A percentile compares a stretch with the other conserved stretches of the same genome.
Evolutionary conservation across 768 basidiomycete species (phyloP).

Genomic region (Collybia sp.): DNA sequence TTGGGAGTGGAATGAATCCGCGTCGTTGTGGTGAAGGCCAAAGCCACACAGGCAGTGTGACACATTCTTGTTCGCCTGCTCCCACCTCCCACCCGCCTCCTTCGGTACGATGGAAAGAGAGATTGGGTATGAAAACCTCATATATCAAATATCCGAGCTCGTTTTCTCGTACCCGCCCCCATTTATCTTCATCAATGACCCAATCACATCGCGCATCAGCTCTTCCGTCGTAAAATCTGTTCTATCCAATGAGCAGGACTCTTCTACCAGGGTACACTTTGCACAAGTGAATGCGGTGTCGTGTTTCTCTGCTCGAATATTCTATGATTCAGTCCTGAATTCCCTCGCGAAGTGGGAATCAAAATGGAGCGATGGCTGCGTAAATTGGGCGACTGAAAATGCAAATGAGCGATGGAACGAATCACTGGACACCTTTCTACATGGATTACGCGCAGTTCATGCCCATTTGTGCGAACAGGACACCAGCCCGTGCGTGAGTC

Average conservation of each 20-base stretch:
- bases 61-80: too few relatives aligned
- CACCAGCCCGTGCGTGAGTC: background rate
- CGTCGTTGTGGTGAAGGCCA: too few relatives aligned
- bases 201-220: constrained; percentile 42
- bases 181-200: constrained; percentile 67
- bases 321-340: constrained; percentile 68
- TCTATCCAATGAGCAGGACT: constrained; percentile 19
- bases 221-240: constrained; percentile 35
- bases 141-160: constrained; percentile 30
- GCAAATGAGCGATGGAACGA: constrained; percentile 52
- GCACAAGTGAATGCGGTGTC: constrained; percentile 43
- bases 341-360: constrained; percentile 50
- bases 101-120: too few relatives aligned
- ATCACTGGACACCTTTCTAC: constrained; percentile 64
- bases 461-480: constrained; percentile 15
- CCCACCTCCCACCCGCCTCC: too few relatives aligned
- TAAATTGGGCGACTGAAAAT: constrained; percentile 45
- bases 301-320: constrained; percentile 55
- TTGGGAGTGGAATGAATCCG: background rate
- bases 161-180: constrained; percentile 44
- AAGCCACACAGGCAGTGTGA: too few relatives aligned
- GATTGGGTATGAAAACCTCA: constrained; percentile 13
- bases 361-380: constrained; percentile 57
- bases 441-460: constrained; percentile 48
- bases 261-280: background rate